phyloP scores from a whole-genome alignment of 768 basidiomycete species.

The Auriscalpium microsporum region DNA sequence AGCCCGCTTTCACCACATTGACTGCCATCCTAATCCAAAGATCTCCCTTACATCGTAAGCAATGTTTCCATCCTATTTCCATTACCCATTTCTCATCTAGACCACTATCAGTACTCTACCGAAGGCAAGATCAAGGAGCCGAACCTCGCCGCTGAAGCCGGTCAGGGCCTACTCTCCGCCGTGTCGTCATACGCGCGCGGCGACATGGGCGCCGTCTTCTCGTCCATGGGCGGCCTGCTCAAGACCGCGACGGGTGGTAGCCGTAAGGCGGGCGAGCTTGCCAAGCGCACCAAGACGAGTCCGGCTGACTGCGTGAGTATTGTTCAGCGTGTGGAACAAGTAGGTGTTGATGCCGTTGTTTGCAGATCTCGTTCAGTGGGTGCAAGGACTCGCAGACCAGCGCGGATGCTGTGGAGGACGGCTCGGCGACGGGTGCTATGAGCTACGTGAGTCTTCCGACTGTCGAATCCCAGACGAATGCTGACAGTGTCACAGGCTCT shows the following conservation, averaged over 20 bases:
- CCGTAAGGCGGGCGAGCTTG: slow-evolving; percentile 52
- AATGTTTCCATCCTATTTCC: not conserved
- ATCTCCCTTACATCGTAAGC: slow-evolving; percentile 28
- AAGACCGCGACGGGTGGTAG: slow-evolving; percentile 63
- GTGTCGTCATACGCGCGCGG: slow-evolving; percentile 68
- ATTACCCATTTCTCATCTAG: not conserved
- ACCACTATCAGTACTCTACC: slow-evolving; percentile 64
- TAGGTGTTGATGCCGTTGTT: not conserved
- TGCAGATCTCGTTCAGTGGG: slow-evolving; percentile 75
- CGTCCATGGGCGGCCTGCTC: slow-evolving; percentile 63
- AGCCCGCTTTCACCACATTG: not conserved
- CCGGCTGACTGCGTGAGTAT: slow-evolving; percentile 79
- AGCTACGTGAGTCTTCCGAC: slow-evolving; percentile 48
- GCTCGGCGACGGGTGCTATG: slow-evolving; percentile 73
- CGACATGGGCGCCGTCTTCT: slow-evolving; percentile 74
- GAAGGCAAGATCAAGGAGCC: slow-evolving; percentile 95
- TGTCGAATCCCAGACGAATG: not conserved
- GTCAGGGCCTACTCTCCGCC: slow-evolving; percentile 75
- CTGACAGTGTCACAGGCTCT: slow-evolving; percentile 39
- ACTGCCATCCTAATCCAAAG: slow-evolving; percentile 12
- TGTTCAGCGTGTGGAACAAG: not conserved
- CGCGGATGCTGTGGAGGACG: slow-evolving; percentile 69
- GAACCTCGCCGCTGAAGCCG: slow-evolving; percentile 80
- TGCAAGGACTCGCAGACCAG: slow-evolving; percentile 83
- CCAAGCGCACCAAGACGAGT: slow-evolving; percentile 54